phyloP scores from a whole-genome alignment of 331 rosid species.

The Rosa hybrid region DNA sequence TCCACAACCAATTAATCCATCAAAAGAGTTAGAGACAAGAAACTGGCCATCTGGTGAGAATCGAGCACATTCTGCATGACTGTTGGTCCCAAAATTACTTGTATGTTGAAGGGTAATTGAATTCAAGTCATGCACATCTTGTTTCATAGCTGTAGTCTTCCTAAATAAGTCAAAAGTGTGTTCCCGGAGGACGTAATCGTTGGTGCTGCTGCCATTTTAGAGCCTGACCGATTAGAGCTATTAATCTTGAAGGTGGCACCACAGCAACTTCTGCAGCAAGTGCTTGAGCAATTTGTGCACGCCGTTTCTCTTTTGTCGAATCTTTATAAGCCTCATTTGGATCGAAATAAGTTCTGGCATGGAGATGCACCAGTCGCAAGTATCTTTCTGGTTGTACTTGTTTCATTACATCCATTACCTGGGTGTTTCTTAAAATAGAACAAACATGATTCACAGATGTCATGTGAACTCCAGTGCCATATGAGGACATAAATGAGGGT shows the following conservation, averaged over 20 bases:
- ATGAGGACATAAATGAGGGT: too few species aligned
- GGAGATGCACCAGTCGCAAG: conserved; percentile 96
- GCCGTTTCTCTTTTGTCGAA: conserved; percentile 92
- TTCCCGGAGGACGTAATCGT: conserved; percentile 98
- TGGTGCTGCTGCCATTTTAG: conserved; percentile 99
- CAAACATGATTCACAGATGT: conserved; percentile 10
- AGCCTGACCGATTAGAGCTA: conserved; percentile 97
- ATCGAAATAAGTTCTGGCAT: conserved; percentile 95
- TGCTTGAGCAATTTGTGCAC: conserved; percentile 91
- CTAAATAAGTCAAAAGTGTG: conserved; percentile 97
- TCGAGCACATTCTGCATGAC: conserved; percentile 94
- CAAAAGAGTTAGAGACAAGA: conserved; percentile 92
- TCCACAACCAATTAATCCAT: conserved; percentile 69
- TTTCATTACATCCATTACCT: conserved; percentile 99
- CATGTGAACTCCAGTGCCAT: too few species aligned
- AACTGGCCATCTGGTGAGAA: conserved; percentile 99
- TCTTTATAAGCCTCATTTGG: conserved; percentile 99
- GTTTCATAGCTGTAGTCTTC: conserved; percentile 99
- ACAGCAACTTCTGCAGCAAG: conserved; percentile 92
- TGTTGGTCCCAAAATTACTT: conserved; percentile 95
- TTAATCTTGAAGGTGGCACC: conserved; percentile 94
- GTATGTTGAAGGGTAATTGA: conserved; percentile 91
- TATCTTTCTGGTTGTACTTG: conserved; percentile 99
- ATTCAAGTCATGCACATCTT: conserved; percentile 93
- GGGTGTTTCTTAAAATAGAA: conserved; percentile 90